Evolutionary conservation across 2,329 filamentous ascomycete genomes (phyloP), one percentile per base, ranked within the genome.

Genomic region (Fusarium sulawesiense): DNA sequence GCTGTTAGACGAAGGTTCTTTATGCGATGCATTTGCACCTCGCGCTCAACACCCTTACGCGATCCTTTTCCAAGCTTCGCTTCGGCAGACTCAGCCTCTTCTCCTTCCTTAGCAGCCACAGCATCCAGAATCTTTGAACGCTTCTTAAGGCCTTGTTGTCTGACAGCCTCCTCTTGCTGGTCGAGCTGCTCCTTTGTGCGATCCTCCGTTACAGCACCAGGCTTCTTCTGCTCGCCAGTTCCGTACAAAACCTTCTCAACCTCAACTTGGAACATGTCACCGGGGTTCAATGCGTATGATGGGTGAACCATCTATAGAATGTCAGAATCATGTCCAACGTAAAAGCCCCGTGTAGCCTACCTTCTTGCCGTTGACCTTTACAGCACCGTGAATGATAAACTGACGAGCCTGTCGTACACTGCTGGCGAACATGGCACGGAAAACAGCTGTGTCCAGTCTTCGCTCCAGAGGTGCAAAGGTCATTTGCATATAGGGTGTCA

Each of bases 231-330:
- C 27, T 87, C 86, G 62, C 96, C 96, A 2, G 94, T 97, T 34
- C 93, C 95, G 76, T 88, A 94, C 80, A 99, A 86, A 60, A 99
- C 96, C 74, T 91, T 89, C 41, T 97, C 93, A 37, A 92, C 87
- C 21, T 98, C 92, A 75, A 99, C 95, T 79, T 97, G 93, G 86
- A 99, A 99, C 89, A 99, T 93, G 79, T 99, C 96, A 73, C 96
- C 96, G 4, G 96, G 97, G 80, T 99, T 99, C 41, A 99, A 88
- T 71, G 94, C 90, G 80, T 99, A 99, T 58, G 93, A 92, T 11
- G 96, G 94, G 77, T 96, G 93, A 69, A 88, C 86, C 92, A 98
- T 97, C 95, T 97, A 40, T 47, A 18, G 14, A 16, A 41, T 20
- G 46, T 74, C 56, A 68, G 64, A 63, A 11, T 18, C 6, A 20